phyloP scores from a whole-genome alignment of 306 rosid genomes.

The Dryas octopetala region DNA sequence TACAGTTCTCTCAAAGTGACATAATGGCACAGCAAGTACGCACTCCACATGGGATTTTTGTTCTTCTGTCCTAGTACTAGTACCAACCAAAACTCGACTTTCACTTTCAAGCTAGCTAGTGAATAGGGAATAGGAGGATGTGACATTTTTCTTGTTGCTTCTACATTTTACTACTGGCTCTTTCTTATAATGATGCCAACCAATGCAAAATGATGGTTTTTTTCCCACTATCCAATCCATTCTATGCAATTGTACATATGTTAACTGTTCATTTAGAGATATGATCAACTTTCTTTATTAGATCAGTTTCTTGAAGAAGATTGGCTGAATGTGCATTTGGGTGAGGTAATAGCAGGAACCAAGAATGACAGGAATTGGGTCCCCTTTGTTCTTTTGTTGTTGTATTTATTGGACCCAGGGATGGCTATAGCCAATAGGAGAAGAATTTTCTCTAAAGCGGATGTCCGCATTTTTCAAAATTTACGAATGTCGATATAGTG shows the following conservation, averaged over 20 bases:
- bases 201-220: constrained; percentile 2
- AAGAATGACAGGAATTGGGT: constrained; percentile 23
- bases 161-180: background rate
- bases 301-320: background rate
- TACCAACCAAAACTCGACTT: too few species aligned
- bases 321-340: constrained; percentile 14
- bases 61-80: constrained; percentile 2
- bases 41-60: constrained; percentile 27
- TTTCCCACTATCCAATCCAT: background rate
- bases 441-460: too few species aligned
- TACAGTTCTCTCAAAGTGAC: background rate
- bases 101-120: too few species aligned
- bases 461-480: too few species aligned
- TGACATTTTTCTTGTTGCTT: constrained; percentile 4
- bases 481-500: too few species aligned
- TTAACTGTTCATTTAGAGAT: background rate
- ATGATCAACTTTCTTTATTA: too few species aligned
- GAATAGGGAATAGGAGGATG: background rate
- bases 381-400: constrained; percentile 17
- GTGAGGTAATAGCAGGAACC: constrained; percentile 4
- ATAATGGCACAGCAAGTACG: constrained; percentile 25
- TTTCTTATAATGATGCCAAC: background rate
- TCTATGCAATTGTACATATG: background rate
- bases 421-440: background rate
- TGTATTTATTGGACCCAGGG: background rate